Conservation (phyloP, 2,329 filamentous ascomycete species). For the Alternaria gaisen region DNA sequence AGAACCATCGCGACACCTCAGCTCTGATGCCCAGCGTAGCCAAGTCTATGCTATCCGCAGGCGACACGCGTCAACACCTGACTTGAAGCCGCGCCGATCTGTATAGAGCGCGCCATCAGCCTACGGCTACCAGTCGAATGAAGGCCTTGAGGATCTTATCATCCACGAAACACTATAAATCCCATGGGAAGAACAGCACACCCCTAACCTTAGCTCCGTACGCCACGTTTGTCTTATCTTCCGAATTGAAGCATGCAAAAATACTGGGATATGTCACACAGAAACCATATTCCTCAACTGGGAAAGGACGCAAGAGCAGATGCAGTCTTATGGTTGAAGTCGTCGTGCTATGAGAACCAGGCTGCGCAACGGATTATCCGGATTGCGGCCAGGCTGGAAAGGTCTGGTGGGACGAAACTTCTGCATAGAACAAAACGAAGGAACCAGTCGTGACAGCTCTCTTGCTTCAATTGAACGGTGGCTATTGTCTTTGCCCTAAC, state of each 20-base stretch:
- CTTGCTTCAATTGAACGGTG: neutral
- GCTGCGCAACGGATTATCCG: neutral
- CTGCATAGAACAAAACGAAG: neutral
- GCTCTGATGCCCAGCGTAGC: neutral
- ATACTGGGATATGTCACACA: neutral
- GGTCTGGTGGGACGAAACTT: neutral
- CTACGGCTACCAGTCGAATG: rapidly evolving
- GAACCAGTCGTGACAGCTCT: neutral
- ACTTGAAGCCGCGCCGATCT: too few relatives aligned
- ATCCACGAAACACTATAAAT: too few relatives aligned
- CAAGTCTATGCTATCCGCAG: neutral
- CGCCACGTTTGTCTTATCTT: neutral
- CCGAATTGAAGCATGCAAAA: neutral
- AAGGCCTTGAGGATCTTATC: too few relatives aligned
- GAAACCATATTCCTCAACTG: neutral
- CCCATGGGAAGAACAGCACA: too few relatives aligned
- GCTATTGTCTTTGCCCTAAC: neutral
- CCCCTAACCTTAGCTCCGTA: neutral
- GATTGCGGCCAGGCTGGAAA: neutral
- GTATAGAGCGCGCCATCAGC: too few relatives aligned
- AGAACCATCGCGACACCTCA: neutral
- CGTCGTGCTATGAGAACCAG: neutral
- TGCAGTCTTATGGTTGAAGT: neutral
- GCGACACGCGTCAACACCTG: neutral
- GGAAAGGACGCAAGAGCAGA: neutral